phyloP scores from a whole-genome alignment of 495 filamentous ascomycete genomes.

The Penicillium daleae region DNA sequence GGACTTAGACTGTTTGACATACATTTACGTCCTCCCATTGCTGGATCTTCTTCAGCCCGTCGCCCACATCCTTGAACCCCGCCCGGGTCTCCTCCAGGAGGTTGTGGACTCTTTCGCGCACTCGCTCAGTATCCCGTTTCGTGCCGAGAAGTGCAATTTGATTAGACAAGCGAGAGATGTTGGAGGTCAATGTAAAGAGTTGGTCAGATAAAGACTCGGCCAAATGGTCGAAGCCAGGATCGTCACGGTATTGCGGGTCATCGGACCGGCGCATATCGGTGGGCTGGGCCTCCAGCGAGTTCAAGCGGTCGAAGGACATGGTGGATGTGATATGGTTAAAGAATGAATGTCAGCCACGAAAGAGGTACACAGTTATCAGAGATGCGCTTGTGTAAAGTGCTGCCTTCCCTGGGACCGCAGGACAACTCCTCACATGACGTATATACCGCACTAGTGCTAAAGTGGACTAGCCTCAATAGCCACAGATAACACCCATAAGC shows the following conservation, averaged over 20 bases:
- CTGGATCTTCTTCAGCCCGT: constrained; percentile 89
- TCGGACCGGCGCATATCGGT: constrained; percentile 66
- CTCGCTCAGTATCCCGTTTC: constrained; percentile 84
- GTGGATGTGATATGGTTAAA: constrained; percentile 17
- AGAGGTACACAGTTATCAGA: constrained; percentile 14
- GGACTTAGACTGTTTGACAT: constrained; percentile 35
- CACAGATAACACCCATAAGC: constrained; percentile 7
- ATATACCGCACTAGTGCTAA: constrained; percentile 23
- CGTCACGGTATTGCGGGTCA: constrained; percentile 78
- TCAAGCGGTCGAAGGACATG: constrained; percentile 93
- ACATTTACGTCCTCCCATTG: constrained; percentile 92
- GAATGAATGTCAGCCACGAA: constrained; percentile 13
- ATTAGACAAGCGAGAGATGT: constrained; percentile 76
- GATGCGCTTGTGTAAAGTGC: constrained; percentile 17
- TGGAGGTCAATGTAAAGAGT: constrained; percentile 83
- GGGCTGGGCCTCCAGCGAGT: constrained; percentile 80
- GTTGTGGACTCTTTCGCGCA: constrained; percentile 86
- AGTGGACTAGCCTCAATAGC: constrained; percentile 17
- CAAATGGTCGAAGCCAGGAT: constrained; percentile 86
- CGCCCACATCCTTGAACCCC: constrained; percentile 90
- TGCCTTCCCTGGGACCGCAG: constrained; percentile 36
- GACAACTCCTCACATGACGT: constrained; percentile 44
- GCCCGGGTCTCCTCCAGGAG: constrained; percentile 81
- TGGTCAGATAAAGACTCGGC: constrained; percentile 81
- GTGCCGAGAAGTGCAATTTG: constrained; percentile 87